Base-by-base conservation (phyloP, 257 asterid species). In the Primulina eburnea region DNA sequence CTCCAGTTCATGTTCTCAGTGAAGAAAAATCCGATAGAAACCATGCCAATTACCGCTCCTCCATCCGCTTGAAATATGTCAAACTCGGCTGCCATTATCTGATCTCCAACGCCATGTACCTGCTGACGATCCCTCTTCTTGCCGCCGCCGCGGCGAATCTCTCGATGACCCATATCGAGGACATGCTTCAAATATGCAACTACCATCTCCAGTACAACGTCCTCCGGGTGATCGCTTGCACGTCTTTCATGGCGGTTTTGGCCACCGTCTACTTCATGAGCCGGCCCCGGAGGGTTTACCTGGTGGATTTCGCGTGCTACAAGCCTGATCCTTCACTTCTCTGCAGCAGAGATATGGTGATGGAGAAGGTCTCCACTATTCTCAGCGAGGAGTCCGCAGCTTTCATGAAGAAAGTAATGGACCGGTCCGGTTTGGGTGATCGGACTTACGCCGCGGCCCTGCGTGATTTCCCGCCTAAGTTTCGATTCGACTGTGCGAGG, bases 371-470 rank as follows among this genome's bases (percentile, higher is more conserved):
- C 2, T 62, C 77, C 3, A 21, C 61, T 0, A 3, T 60, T 14
- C 11, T 83, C 12, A 73, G 70, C 24, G 68, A 83, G 7, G 82
- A 83, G 5, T 61, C 79, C 14, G 65, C 64, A 0, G 74, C 12
- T 14, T 83, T 83, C 71, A 57, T 47, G 5, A 76, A 67, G 77
- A 83, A 66, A 43, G 79, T 83, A 2, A 60, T 81, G 10, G 83
- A 83, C 24, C 60, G 83, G 60, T 83, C 82, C 4, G 88, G 88
- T 0, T 35, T 80, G 52, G 88, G 84, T 0, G 83, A 83, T 29
- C 60, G 50, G 32, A 78, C 82, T 0, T 83, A 83, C 40, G 77
- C 71, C 11, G 17, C 64, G 5, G 76, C 69, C 2, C n/a, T 73
- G 8, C 59, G 64, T 1, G 77, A 76, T 16, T 73, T 82, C 63